phyloP scores from a whole-genome alignment of 805 yeast species.

The Ascoidea asiatica region DNA sequence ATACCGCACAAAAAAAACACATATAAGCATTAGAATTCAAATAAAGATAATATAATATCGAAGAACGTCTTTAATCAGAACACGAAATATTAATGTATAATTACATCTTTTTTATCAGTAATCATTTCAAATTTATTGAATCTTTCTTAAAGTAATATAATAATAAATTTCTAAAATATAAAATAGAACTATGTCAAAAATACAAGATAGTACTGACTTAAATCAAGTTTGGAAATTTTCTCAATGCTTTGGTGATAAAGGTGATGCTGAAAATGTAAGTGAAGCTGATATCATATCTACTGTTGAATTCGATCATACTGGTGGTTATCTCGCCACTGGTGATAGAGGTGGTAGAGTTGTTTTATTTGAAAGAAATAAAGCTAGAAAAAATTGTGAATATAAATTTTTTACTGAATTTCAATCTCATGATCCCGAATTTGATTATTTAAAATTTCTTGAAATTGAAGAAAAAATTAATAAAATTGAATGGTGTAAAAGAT shows the following conservation, averaged over 20 bases:
- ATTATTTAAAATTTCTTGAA: constrained; percentile 86
- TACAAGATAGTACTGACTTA: constrained; percentile 12
- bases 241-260: constrained; percentile 98
- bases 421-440: constrained; percentile 97
- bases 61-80: too few relatives aligned
- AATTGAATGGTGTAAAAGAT: constrained; percentile 88
- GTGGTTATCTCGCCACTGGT: constrained; percentile 94
- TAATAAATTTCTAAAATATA: too few relatives aligned
- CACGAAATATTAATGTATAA: too few relatives aligned
- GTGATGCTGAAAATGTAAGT: constrained; percentile 87
- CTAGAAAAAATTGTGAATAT: constrained; percentile 76
- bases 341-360: constrained; percentile 98
- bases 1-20: too few relatives aligned
- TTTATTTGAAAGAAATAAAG: constrained; percentile 76
- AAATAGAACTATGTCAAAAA: too few relatives aligned
- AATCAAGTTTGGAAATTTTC: constrained; percentile 65
- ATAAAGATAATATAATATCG: too few relatives aligned
- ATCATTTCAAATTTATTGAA: too few relatives aligned
- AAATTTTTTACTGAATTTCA: constrained; percentile 94
- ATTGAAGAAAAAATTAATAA: constrained; percentile 97
- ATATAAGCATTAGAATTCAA: too few relatives aligned
- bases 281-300: constrained; percentile 97
- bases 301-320: constrained; percentile 90
- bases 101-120: too few relatives aligned
- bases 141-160: too few relatives aligned